Conservation (phyloP, 129 eudicot genomes). For the Rutidosis leptorrhynchoides region DNA sequence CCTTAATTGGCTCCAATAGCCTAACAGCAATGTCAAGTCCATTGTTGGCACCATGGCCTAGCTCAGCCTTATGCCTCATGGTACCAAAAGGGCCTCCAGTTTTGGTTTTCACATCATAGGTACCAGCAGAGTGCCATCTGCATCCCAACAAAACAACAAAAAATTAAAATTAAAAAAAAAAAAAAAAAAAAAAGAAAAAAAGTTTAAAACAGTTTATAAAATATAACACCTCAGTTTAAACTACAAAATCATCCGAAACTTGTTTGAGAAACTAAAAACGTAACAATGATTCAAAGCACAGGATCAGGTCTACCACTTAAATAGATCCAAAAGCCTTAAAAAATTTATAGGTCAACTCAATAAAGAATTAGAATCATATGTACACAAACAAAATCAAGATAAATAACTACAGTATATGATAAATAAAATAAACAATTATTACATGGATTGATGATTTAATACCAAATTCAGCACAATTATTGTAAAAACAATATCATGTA, state of each 20-base stretch:
- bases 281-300: neutral
- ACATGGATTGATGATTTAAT: neutral
- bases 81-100: slow-evolving; percentile 94
- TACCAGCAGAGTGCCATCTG: slow-evolving; percentile 95
- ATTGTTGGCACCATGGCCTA: slow-evolving; percentile 63
- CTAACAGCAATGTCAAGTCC: slow-evolving; percentile 82
- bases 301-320: neutral
- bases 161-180: too few species aligned
- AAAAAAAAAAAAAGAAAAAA: too few species aligned
- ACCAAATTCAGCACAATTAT: neutral
- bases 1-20: slow-evolving; percentile 69
- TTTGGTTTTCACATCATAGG: slow-evolving; percentile 60
- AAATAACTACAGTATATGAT: neutral
- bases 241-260: neutral
- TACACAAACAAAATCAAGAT: neutral
- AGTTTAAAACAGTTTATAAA: neutral
- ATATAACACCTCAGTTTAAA: neutral
- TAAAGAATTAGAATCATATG: too few species aligned
- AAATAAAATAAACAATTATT: too few species aligned
- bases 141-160: neutral
- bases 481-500: neutral
- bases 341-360: neutral
- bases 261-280: neutral
- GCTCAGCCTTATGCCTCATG: slow-evolving; percentile 55
- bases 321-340: neutral